A percentile compares a stretch with the other conserved stretches of the same genome.
phyloP scores from a whole-genome alignment of 2,329 filamentous ascomycete species.

The Cyphellophora attinorum region DNA sequence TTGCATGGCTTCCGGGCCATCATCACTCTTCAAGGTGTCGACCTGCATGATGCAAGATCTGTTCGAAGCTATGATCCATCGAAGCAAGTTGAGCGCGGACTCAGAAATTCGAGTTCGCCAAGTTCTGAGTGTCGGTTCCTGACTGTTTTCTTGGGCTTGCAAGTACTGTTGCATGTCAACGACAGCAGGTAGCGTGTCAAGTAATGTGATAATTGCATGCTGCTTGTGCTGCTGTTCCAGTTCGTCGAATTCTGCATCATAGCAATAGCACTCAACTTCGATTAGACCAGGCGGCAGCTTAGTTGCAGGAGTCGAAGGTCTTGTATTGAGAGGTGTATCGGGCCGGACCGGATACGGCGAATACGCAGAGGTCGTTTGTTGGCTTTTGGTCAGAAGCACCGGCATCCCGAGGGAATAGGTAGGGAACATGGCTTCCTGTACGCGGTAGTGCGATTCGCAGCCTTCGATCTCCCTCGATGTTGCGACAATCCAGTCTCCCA shows the following conservation, averaged over 20 bases:
- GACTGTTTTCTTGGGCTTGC: constrained; percentile 23
- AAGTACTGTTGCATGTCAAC: constrained; percentile 37
- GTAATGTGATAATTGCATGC: constrained; percentile 23
- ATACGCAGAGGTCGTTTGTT: not conserved
- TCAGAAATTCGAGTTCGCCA: constrained; percentile 55
- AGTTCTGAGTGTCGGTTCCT: constrained; percentile 31
- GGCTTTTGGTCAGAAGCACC: not conserved
- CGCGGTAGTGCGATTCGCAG: constrained; percentile 1
- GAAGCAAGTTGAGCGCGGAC: constrained; percentile 57
- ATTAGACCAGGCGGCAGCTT: not conserved
- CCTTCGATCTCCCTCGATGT: not conserved
- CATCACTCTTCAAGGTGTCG: constrained; percentile 30
- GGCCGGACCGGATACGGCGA: not conserved
- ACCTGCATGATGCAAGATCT: constrained; percentile 77
- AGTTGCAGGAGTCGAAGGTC: not conserved
- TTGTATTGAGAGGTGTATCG: not conserved
- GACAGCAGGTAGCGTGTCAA: constrained; percentile 31
- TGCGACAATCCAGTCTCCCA: constrained; percentile 14
- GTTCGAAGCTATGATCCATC: constrained; percentile 88
- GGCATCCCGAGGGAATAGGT: not conserved
- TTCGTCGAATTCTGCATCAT: constrained; percentile 31
- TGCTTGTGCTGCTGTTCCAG: constrained; percentile 22
- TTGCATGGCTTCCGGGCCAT: not conserved
- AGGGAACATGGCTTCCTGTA: constrained; percentile 2
- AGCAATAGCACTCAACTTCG: constrained; percentile 19